Percentiles rank a stretch among this genome's conserved stretches.
Evolutionary conservation across 805 yeast species (phyloP).

Genomic region (Pichia nakasei): DNA sequence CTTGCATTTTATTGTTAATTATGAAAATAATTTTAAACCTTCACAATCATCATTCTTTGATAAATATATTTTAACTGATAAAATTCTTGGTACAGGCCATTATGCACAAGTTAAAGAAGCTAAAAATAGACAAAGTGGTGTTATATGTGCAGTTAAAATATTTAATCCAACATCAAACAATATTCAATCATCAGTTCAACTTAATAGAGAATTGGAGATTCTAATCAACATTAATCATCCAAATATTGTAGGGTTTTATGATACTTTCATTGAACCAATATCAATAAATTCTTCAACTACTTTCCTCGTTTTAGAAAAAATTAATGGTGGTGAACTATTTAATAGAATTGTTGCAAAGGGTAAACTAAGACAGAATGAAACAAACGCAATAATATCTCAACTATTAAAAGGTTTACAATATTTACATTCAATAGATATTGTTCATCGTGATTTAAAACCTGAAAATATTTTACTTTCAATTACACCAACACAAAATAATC

Average conservation of each 20-base stretch:
- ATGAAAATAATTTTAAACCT: slow-evolving; percentile 10
- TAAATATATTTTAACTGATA: slow-evolving; percentile 42
- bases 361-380: slow-evolving; percentile 51
- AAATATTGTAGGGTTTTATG: slow-evolving; percentile 58
- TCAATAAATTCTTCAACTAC: slow-evolving; percentile 39
- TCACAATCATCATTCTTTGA: slow-evolving; percentile 41
- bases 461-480: slow-evolving; percentile 68
- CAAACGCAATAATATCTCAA: slow-evolving; percentile 48
- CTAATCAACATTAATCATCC: slow-evolving; percentile 58
- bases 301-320: slow-evolving; percentile 62
- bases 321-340: slow-evolving; percentile 68
- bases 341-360: slow-evolving; percentile 63
- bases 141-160: slow-evolving; percentile 63
- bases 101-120: slow-evolving; percentile 78
- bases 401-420: slow-evolving; percentile 62
- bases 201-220: slow-evolving; percentile 61
- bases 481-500: slow-evolving; percentile 20
- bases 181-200: slow-evolving; percentile 20
- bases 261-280: slow-evolving; percentile 44
- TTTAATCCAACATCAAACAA: slow-evolving; percentile 38
- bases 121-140: slow-evolving; percentile 45
- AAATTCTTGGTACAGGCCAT: slow-evolving; percentile 65
- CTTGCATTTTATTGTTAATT: slow-evolving; percentile 25
- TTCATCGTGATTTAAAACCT: slow-evolving; percentile 92
- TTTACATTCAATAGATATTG: slow-evolving; percentile 85